Evolutionary conservation across 2,329 filamentous ascomycete genomes (phyloP), one percentile per base, ranked within the genome.

Genomic region (Aspergillus nomiae): DNA sequence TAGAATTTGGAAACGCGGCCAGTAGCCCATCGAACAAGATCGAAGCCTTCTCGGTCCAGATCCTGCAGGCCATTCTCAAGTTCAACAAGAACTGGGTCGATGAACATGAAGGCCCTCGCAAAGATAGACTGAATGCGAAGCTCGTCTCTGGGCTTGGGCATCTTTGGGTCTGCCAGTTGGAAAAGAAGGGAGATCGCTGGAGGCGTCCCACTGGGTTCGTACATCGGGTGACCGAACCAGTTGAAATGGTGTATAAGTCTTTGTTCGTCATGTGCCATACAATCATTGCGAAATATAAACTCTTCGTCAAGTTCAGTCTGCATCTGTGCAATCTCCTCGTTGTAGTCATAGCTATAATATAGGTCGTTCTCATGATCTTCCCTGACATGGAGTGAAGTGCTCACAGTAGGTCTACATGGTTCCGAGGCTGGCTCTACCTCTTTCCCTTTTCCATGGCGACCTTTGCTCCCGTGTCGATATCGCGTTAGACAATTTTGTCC

Each of bases 191-290:
- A 74, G 1, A 70, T 59, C 28, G 55, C 61, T 2, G 73, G 63
- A 1, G 65, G 53, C 2, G 73, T 74, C 1, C 48, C n/a, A 57
- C 66, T 71, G 19, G 63, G 36, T 14, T 45, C 48, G 8, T 59
- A 62, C 4, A 66, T 59, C 0, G 65, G 63, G 1, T 38, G 0
- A 0, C 72, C 69, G 16, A 60, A 28, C 71, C 71, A 74, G 51
- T 73, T 74, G 59, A 69, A 73, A 43, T 74, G 72, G 28, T 74
- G 73, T 2, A 70, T 63, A 21, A n/a, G 11, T 10, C 38, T 10
- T 12, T 24, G 30, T n/a, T 56, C 43, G 9, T 48, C 38, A 30
- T 26, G 24, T 19, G 10, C 21, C 32, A 53, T 41, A 21, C 34
- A 59, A 24, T 19, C 28, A n/a, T 59, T 19, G 11, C 46, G 30